Evolutionary conservation across 306 rosid species (phyloP).

Genomic region (Parietaria judaica): DNA sequence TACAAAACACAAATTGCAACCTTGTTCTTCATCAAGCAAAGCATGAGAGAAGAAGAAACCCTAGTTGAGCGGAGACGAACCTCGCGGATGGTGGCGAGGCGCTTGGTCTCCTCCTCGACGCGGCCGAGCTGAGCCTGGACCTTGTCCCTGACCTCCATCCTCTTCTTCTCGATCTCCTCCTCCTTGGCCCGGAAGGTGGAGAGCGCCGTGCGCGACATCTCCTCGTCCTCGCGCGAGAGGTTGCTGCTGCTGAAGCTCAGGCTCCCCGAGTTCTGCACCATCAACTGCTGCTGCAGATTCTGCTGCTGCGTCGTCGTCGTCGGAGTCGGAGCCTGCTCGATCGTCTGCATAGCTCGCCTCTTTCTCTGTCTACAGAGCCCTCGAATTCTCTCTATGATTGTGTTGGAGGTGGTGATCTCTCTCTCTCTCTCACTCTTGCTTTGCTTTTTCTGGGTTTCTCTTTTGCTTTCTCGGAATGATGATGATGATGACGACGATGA

Average conservation of each 20-base stretch:
- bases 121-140: conserved; percentile 89
- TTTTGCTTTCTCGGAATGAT: conserved; percentile 41
- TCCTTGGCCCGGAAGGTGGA: conserved; percentile 88
- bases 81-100: conserved; percentile 88
- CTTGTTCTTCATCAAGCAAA: too few species aligned
- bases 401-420: neutral
- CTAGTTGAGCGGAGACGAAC: conserved; percentile 19
- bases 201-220: conserved; percentile 90
- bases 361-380: conserved; percentile 13
- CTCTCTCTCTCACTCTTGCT: conserved; percentile 7
- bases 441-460: conserved; percentile 6
- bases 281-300: conserved; percentile 46
- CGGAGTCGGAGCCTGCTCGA: conserved; percentile 35
- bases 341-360: conserved; percentile 33
- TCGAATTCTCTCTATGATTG: conserved; percentile 23
- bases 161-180: conserved; percentile 93
- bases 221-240: conserved; percentile 85
- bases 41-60: neutral
- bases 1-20: neutral
- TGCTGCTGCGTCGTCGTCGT: conserved; percentile 9
- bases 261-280: conserved; percentile 75
- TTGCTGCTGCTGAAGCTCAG: conserved; percentile 94
- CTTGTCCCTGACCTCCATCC: conserved; percentile 85
- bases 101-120: conserved; percentile 93
- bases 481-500: conserved; percentile 49